Percentiles rank a stretch among this genome's conserved stretches.
These are phyloP conservation scores for Alternaria infectoria DNA, from an alignment of 2,329 filamentous ascomycete genomes.

Conservation along the genomic window DNA sequence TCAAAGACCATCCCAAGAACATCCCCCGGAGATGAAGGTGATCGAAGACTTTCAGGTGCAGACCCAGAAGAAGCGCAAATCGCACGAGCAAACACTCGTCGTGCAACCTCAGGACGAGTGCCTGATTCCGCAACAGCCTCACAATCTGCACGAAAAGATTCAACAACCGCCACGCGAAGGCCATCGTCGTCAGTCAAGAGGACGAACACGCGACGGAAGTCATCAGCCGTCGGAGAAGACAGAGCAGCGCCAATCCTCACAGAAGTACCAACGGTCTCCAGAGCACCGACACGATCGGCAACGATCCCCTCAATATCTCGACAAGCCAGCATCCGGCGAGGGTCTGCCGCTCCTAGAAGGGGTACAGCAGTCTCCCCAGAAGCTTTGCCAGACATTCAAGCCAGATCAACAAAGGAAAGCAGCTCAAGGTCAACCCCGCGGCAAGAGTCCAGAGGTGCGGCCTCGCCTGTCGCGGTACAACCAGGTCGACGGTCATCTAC, in stretches of 20 bases:
- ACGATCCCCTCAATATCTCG: background rate
- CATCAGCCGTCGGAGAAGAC: background rate
- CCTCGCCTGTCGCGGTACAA: background rate
- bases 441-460: background rate
- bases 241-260: background rate
- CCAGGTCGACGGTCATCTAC: background rate
- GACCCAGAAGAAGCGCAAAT: conserved; percentile 1
- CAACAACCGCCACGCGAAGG: conserved; percentile 1
- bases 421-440: background rate
- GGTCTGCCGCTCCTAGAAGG: background rate
- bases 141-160: background rate
- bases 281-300: background rate
- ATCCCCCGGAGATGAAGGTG: background rate
- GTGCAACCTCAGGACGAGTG: conserved; percentile 2
- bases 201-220: conserved; percentile 8
- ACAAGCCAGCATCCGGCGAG: background rate
- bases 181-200: conserved; percentile 10
- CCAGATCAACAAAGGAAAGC: background rate
- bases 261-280: background rate
- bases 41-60: background rate
- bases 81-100: background rate
- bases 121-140: background rate
- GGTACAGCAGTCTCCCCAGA: background rate
- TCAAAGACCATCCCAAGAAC: background rate
- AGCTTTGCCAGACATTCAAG: background rate